Base-by-base conservation (phyloP, 768 basidiomycete genomes). In the Pisolithus albus region DNA sequence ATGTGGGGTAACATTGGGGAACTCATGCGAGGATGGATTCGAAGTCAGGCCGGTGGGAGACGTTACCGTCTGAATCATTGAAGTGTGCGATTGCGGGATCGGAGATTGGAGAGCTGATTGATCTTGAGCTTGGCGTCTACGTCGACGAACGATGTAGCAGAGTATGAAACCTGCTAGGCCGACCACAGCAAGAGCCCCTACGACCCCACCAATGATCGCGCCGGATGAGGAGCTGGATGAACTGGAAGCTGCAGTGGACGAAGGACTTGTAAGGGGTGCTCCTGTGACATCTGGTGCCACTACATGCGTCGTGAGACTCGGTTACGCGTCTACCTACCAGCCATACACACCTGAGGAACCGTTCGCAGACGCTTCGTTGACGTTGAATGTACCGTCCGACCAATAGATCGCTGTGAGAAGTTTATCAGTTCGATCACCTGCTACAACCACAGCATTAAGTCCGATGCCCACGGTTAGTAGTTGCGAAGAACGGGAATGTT, bases 401-500 rank as follows among this genome's bases (percentile, higher is more conserved):
- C 66, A 66, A 16, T 19, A 50, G 7, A 34, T 26, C 36, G 64
- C 64, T 66, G 44, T 7, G 28, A 15, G 42, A 46, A 15, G 49
- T 46, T 11, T 34, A 47, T 16, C 2, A 9, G 15, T 57, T 34
- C 5, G 41, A 60, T 15, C 16, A 7, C 10, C 21, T 23, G 47
- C 7, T 6, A 41, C 13, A 23, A 19, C n/a, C 6, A 30, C 28
- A 32, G 28, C n/a, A 37, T 1, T 15, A 37, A 19, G 13, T 40
- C 18, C 46, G 38, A 46, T 28, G 39, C 59, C 32, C 38, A 66
- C 64, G 64, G 21, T 67, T 56, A 36, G 46, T 56, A 10, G 53
- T 26, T 4, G 64, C 58, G 56, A 58, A 66, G 46, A 39, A 61
- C 1, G 64, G 64, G 42, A 66, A 60, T 7, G 56, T 40, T 28